Evolutionary conservation across 805 yeast species (phyloP).

Genomic region (Kazachstania africana): DNA sequence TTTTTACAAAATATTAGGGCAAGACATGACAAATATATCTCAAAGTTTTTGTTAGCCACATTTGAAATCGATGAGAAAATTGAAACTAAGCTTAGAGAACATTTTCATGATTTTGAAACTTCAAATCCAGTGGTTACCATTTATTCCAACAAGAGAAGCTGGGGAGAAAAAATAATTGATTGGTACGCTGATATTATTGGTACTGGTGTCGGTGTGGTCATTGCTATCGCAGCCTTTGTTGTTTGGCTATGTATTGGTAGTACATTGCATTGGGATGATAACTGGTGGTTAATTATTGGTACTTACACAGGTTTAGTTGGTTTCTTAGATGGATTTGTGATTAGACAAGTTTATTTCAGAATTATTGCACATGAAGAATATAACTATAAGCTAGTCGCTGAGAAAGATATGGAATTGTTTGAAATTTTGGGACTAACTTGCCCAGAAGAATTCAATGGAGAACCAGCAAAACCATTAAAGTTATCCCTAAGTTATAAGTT

Average conservation of each 20-base stretch:
- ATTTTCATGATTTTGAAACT: constrained; percentile 10
- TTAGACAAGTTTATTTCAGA: constrained; percentile 29
- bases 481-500: constrained; percentile 13
- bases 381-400: constrained; percentile 20
- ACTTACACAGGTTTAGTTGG: constrained; percentile 36
- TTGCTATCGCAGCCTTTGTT: constrained; percentile 25
- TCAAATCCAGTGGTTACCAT: constrained; percentile 19
- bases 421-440: constrained; percentile 17
- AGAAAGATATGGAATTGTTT: constrained; percentile 25
- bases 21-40: constrained; percentile 26
- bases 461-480: constrained; percentile 3
- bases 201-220: constrained; percentile 30
- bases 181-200: constrained; percentile 34
- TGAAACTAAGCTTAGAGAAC: constrained; percentile 18
- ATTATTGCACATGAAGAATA: constrained; percentile 16
- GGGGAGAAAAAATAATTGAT: constrained; percentile 21
- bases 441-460: constrained; percentile 11
- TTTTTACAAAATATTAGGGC: constrained; percentile 31
- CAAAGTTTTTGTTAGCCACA: constrained; percentile 12
- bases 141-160: constrained; percentile 8
- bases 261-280: constrained; percentile 27
- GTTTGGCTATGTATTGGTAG: constrained; percentile 31
- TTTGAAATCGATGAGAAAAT: constrained; percentile 21
- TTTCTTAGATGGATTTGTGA: constrained; percentile 32
- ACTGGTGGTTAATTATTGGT: constrained; percentile 38